Evolutionary conservation across 1,139 yeast genomes (phyloP).

Genomic region (Candida freyschussii): DNA sequence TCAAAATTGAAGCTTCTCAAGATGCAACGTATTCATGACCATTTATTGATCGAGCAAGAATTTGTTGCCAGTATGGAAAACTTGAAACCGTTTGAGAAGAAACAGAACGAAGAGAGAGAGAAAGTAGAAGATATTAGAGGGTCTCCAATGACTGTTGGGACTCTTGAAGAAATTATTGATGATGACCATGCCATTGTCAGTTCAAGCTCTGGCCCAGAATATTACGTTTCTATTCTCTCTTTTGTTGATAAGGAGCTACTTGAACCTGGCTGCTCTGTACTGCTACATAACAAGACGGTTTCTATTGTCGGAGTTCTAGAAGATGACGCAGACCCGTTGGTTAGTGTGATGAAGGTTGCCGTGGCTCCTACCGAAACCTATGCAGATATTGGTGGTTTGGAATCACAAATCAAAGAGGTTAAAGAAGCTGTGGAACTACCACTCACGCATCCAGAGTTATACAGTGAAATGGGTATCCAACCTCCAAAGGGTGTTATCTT

Average conservation of each 20-base stretch:
- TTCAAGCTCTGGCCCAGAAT: conserved; percentile 93
- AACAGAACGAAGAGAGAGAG: conserved; percentile 92
- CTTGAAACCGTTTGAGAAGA: conserved; percentile 92
- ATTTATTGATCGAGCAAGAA: conserved; percentile 89
- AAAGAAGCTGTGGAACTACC: conserved; percentile 98
- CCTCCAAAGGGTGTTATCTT: conserved; percentile 99
- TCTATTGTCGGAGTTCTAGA: conserved; percentile 92
- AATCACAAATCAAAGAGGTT: conserved; percentile 93
- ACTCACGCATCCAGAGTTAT: conserved; percentile 93
- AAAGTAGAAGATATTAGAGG: conserved; percentile 96
- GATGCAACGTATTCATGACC: conserved; percentile 96
- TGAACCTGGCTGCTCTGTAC: conserved; percentile 98
- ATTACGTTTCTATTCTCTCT: conserved; percentile 92
- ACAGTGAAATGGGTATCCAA: conserved; percentile 98
- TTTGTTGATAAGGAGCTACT: conserved; percentile 94
- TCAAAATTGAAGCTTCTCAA: conserved; percentile 86
- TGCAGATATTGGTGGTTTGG: conserved; percentile 97
- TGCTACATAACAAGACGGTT: conserved; percentile 92
- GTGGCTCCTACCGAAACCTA: conserved; percentile 96
- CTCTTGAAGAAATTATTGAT: conserved; percentile 93
- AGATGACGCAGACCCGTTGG: conserved; percentile 98
- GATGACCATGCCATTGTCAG: conserved; percentile 99
- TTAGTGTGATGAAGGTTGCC: conserved; percentile 94
- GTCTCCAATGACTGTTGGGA: conserved; percentile 94
- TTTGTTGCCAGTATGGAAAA: conserved; percentile 94